Base-by-base conservation (phyloP, 441 rosid genomes). In the Gossypium schwendimanii region DNA sequence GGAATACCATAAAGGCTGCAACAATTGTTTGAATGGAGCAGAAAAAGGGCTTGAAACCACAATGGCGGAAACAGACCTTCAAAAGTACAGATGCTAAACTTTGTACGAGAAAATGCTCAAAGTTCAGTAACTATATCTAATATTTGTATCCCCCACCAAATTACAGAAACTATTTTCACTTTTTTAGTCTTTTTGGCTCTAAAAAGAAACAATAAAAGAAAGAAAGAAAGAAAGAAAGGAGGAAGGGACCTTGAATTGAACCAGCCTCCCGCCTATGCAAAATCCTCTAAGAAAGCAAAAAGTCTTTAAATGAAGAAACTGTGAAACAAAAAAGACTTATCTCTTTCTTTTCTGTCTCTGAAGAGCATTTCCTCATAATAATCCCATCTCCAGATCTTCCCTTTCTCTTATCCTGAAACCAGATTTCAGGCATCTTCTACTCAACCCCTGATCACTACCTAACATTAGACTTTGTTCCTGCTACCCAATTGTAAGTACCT, bases 61-160 rank as follows among this genome's bases (percentile, higher is more conserved):
- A 33, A 31, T 28, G 87, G 77, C 63, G 80, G 78, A 79, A 80
- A 82, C 75, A 81, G 84, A 82, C 85, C 85, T 63, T 80, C 81
- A 84, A 83, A 80, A 81, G 77, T 81, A 86, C 79, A 80, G 76
- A 74, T 49, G 76, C 78, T 78, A 75, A 62, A 52, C 41, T 52
- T 73, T 71, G 47, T 39, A 74, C 49, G 15, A 71, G 72, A 81
- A 72, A 73, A 58, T 81, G 82, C 59, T 73, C 70, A 50, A 59
- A 69, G 47, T 74, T 84, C 74, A 54, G 80, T 81, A 71, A 20
- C 71, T 76, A 71, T 71, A 64, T 28, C 61, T 68, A 68, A 68
- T 31, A 52, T 68, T 69, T 71, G 75, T 70, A 84, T 79, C 80
- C 87, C 83, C 81, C 64, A 72, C 74, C 75, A 68, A 76, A 69